Evolutionary conservation across 768 basidiomycete species (phyloP).

Genomic region (Galerina sulciceps): DNA sequence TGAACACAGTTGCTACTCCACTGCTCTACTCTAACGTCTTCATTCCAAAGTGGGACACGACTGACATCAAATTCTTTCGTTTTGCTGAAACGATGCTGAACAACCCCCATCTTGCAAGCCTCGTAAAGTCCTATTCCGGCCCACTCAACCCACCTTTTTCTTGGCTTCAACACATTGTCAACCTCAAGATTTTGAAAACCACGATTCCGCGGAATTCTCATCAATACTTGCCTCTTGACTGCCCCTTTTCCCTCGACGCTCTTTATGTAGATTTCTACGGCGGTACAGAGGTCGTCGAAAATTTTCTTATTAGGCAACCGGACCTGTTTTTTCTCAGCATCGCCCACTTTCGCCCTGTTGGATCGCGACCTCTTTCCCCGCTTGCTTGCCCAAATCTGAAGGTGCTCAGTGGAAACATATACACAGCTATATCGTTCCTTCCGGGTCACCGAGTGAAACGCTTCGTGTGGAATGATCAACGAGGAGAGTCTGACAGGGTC

Average conservation of each 20-base stretch:
- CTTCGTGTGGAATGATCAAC: not conserved
- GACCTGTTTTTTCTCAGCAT: no score
- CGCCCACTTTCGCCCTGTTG: no score
- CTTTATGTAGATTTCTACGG: no score
- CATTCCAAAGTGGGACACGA: not conserved
- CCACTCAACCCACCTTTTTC: not conserved
- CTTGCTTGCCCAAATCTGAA: not conserved
- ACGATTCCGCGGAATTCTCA: no score
- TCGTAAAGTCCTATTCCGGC: not conserved
- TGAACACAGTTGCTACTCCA: not conserved
- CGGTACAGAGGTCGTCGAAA: no score
- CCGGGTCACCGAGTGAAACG: not conserved
- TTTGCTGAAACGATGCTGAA: not conserved
- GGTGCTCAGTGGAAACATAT: not conserved
- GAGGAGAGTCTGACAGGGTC: no score
- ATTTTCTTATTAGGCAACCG: no score
- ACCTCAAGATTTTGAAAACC: not conserved
- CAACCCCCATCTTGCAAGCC: not conserved
- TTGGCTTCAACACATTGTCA: not conserved
- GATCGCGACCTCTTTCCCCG: not conserved
- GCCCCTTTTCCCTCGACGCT: no score
- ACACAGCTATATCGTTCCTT: not conserved
- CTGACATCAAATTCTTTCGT: not conserved
- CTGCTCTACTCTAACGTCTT: not conserved
- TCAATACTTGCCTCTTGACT: no score